Evolutionary conservation across 192 early-diverging fungal genomes (phyloP), one percentile per base, ranked within the genome.

Genomic region (Backusella morwellensis): DNA sequence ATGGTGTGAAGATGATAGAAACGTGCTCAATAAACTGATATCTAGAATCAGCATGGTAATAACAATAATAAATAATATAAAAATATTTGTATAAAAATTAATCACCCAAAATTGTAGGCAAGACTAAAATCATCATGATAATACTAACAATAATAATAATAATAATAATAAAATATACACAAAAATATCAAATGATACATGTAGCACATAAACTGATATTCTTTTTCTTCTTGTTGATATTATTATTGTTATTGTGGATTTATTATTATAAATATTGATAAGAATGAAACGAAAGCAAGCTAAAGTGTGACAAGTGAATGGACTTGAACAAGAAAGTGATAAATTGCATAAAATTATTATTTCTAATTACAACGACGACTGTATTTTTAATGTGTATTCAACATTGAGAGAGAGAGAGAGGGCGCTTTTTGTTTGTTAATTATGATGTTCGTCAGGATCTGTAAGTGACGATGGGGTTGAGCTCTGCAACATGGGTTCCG

Each of bases 1-100:
- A 35, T 81, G 76, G 76, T 69, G 73, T 7, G 76, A 81, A 1
- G 56, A 78, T 35, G 76, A 81, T 70, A 63, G 74, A 70, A 67
- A 32, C 3, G 2, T 75, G 3, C 35, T 81, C 17, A 67, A 78
- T 41, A 77, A 68, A 44, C 40, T 81, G 6, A 66, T 81, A 6
- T 66, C 76, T 0, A 77, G 68, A 72, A 44, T 81, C 47, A 54
- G 71, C 47, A 32, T 32, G 32, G 32, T 32, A 32, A 32, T 32
- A 32, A 29, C 1, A 29, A 29, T 29, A 29, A 29, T 29, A 29
- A 29, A 32, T 32, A 3, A 32, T 32, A 32, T 32, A 32, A 32
- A 3, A 0, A 32, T 32, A 32, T 32, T 32, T 32, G 0, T 32
- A 32, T 1, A 32, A 2, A 32, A 32, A 3, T 32, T 32, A 32